phyloP scores from a whole-genome alignment of 1,284 basidiomycete species.

The Moesziomyces sp. region DNA sequence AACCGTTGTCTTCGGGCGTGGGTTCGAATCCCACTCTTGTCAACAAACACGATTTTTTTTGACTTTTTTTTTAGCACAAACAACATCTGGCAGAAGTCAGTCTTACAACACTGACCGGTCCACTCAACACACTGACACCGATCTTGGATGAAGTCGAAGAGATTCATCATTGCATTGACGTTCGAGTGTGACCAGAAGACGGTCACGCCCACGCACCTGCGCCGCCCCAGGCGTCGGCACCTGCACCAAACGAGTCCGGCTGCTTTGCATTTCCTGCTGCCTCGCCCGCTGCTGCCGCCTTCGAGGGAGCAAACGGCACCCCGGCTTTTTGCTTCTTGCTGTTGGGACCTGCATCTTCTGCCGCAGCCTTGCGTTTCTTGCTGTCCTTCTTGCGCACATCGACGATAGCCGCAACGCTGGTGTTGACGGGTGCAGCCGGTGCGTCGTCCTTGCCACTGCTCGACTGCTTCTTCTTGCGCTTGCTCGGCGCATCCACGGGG shows the following conservation, averaged over 20 bases:
- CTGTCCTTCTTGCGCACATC: constrained; percentile 25
- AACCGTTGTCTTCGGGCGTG: constrained; percentile 64
- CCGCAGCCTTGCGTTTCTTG: constrained; percentile 11
- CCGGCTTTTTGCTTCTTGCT: constrained; percentile 24
- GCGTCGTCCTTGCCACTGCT: constrained; percentile 6
- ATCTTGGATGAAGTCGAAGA: too few relatives aligned
- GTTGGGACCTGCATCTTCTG: neutral
- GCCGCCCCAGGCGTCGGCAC: constrained; percentile 33
- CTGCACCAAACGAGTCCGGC: constrained; percentile 18
- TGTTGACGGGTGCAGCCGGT: constrained; percentile 14
- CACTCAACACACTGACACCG: neutral
- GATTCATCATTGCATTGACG: neutral
- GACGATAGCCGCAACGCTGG: constrained; percentile 30
- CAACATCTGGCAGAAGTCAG: too few relatives aligned
- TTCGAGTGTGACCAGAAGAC: too few relatives aligned
- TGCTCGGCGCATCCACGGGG: neutral
- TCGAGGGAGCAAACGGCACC: constrained; percentile 14
- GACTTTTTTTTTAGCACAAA: constrained; percentile 4
- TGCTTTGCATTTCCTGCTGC: neutral
- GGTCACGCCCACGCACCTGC: constrained; percentile 23
- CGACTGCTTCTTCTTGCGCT: constrained; percentile 3
- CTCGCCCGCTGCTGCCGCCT: neutral
- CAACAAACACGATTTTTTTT: constrained; percentile 45
- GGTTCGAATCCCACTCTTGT: constrained; percentile 68
- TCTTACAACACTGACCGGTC: too few relatives aligned